phyloP scores from a whole-genome alignment of 768 basidiomycete species.

The Lentinula detonsa region DNA sequence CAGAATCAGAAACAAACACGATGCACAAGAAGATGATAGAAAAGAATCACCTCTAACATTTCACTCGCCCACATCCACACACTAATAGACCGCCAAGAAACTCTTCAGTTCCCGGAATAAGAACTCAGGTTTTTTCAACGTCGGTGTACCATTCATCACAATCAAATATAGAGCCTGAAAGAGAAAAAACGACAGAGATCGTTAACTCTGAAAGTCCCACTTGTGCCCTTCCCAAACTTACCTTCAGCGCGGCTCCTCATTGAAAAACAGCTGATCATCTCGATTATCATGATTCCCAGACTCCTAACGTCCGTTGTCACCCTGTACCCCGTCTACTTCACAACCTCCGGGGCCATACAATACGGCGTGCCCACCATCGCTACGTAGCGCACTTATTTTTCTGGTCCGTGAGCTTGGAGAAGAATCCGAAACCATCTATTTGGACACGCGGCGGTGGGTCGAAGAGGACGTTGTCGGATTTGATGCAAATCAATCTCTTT shows the following conservation, averaged over 20 bases:
- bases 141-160: constrained; percentile 97
- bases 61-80: constrained; percentile 93
- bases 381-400: constrained; percentile 89
- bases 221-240: not conserved
- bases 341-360: constrained; percentile 99
- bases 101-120: constrained; percentile 90
- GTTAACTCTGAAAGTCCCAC: not conserved
- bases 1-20: not conserved
- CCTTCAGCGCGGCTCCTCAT: constrained; percentile 85
- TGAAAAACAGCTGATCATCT: constrained; percentile 98
- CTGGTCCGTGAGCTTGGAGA: constrained; percentile 92
- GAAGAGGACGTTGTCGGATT: constrained; percentile 92
- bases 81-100: constrained; percentile 96
- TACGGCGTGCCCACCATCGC: constrained; percentile 93
- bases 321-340: constrained; percentile 95
- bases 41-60: constrained; percentile 63
- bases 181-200: not conserved
- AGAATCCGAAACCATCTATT: constrained; percentile 93
- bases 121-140: constrained; percentile 91
- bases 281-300: constrained; percentile 96
- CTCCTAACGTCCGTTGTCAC: constrained; percentile 92
- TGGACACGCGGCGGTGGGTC: constrained; percentile 97
- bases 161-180: constrained; percentile 77
- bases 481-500: constrained; percentile 99
- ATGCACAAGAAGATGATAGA: not conserved